phyloP scores from a whole-genome alignment of 192 early-diverging fungal species.

The Coemansia sp. region DNA sequence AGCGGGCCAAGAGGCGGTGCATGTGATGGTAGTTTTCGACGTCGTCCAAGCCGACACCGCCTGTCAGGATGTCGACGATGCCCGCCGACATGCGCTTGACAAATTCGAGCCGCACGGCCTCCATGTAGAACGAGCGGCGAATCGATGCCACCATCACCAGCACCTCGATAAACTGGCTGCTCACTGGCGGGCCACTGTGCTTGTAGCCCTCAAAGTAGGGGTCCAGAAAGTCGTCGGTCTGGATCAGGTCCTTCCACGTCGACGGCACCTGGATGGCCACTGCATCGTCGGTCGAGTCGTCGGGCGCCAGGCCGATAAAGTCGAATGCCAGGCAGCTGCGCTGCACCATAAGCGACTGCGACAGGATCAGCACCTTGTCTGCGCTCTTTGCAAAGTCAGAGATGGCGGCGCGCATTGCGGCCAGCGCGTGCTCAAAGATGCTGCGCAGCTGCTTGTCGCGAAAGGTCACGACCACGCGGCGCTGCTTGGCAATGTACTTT shows the following conservation, averaged over 20 bases:
- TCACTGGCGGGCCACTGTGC: constrained; percentile 55
- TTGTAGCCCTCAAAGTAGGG: constrained; percentile 68
- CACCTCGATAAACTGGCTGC: constrained; percentile 71
- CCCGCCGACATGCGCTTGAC: constrained; percentile 69
- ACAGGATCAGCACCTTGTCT: constrained; percentile 35
- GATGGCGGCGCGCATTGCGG: constrained; percentile 29
- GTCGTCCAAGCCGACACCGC: constrained; percentile 61
- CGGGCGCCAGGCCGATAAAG: constrained; percentile 73
- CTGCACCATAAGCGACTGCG: constrained; percentile 58
- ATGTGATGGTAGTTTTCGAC: constrained; percentile 83
- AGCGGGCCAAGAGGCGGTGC: constrained; percentile 75
- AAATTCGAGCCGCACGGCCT: constrained; percentile 64
- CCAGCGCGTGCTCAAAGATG: constrained; percentile 52
- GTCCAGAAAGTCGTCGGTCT: constrained; percentile 66
- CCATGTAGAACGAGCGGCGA: constrained; percentile 82
- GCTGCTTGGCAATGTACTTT: constrained; percentile 61
- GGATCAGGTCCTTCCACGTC: constrained; percentile 72
- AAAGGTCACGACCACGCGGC: constrained; percentile 62
- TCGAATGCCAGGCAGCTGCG: constrained; percentile 73
- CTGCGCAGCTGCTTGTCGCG: constrained; percentile 58
- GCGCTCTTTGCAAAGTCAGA: constrained; percentile 28
- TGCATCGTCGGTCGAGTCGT: constrained; percentile 76
- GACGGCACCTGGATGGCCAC: constrained; percentile 70
- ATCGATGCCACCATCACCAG: constrained; percentile 75
- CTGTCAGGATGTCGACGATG: constrained; percentile 61